Evolutionary conservation across 2,329 filamentous ascomycete genomes (phyloP), one percentile per base, ranked within the genome.

Genomic region (Cordyceps cateniannulata): DNA sequence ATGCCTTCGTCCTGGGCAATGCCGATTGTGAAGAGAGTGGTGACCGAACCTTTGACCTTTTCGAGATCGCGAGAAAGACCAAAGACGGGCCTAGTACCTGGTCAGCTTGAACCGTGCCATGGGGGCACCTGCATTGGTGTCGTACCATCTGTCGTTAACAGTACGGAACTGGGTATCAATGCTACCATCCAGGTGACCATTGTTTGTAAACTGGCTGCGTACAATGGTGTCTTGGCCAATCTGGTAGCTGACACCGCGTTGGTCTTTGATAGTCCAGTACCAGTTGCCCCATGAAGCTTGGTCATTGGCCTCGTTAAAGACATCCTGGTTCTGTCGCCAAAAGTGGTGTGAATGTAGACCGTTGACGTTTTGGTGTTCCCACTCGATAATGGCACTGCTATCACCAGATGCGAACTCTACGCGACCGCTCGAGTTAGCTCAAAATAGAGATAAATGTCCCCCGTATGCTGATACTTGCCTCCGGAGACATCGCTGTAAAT

Each of bases 201-300:
- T 83, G 50, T 75, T 77, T 16, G 85, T 76, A 69, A 96, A 96
- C 5, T 80, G 78, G 56, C 79, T 79, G 55, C 91, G 84, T 16
- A 96, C 80, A n/a, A 76, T 67, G 3, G 75, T 77, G 56, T 91
- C 89, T 8, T 80, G 79, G 27, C 90, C 91, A 60, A 83, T 87
- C 71, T 93, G 85, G 69, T 87, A 89, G n/a, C 82, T 85, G 24
- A 86, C 76, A 25, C 79, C 79, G 22, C 72, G 69, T 16, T 79
- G 70, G 58, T 80, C 77, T 27, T 85, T 83, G 3, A 84, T 91
- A 14, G 88, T 86, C 71, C 92, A 91, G 72, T 90, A 86, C 75
- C 93, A 83, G 55, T 83, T 86, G 2, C 91, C 91, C 91, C 91
- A 96, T 75, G 91, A 88, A 0, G 90, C 83, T 65, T 88, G 86